Evolutionary conservation across 2,329 filamentous ascomycete species (phyloP).

Genomic region (Cordyceps fumosorosea): DNA sequence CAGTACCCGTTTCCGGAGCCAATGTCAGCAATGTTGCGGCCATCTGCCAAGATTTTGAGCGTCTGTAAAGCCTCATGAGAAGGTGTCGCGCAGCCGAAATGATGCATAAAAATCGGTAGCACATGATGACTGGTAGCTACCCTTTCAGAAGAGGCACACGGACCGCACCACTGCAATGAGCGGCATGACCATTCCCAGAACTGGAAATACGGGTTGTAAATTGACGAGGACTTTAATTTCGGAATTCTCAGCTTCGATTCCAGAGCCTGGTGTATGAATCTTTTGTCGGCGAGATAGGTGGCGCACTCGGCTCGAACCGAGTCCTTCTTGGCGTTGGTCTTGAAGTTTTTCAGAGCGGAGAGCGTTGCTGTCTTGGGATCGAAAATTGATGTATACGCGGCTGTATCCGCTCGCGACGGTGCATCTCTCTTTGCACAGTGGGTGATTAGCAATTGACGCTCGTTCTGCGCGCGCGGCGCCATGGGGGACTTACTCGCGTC

Average conservation of each 20-base stretch:
- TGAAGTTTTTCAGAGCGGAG: conserved; percentile 56
- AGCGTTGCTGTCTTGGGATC: conserved; percentile 50
- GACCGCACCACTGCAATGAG: conserved; percentile 59
- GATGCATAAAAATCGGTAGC: conserved; percentile 68
- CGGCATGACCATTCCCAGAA: conserved; percentile 61
- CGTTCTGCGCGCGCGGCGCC: background rate
- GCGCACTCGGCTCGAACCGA: conserved; percentile 54
- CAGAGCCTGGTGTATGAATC: conserved; percentile 42
- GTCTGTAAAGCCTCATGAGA: conserved; percentile 59
- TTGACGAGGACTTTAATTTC: conserved; percentile 37
- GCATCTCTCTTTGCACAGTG: conserved; percentile 31
- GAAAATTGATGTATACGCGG: conserved; percentile 63
- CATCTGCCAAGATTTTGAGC: conserved; percentile 48
- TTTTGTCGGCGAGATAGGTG: conserved; percentile 46
- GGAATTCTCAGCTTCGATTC: conserved; percentile 34
- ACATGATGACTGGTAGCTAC: conserved; percentile 58
- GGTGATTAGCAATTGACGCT: background rate
- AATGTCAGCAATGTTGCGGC: conserved; percentile 54
- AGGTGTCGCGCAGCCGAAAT: conserved; percentile 68
- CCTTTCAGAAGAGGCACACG: conserved; percentile 43
- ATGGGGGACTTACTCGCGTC: conserved; percentile 23
- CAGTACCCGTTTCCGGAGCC: conserved; percentile 72
- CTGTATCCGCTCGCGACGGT: conserved; percentile 51
- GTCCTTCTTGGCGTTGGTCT: conserved; percentile 56
- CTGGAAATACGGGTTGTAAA: conserved; percentile 59